Evolutionary conservation across 306 rosid genomes (phyloP), one percentile per base, ranked within the genome.

Genomic region (Prunus davidiana): DNA sequence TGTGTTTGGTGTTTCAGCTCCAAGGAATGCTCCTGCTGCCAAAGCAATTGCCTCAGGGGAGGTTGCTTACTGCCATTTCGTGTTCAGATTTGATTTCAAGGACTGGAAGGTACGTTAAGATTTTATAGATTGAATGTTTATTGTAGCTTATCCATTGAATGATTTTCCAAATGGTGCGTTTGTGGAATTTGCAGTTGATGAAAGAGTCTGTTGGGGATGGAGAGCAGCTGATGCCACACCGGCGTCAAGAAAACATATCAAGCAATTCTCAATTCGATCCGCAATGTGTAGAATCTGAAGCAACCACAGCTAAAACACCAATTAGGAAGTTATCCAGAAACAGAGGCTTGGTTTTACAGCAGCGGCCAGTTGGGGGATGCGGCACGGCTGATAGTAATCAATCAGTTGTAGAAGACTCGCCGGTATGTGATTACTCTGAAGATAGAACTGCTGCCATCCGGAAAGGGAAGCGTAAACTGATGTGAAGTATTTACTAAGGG

Each of bases 1-100:
- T 38, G 38, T 69, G 22, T 78, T 89, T 77, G 46, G 55, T 55
- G 45, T 16, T 18, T 54, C 91, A 94, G 98, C 86, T 1, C 98
- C 98, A 1, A 92, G 80, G 74, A 92, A 94, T 85, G 98, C 97
- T 34, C 98, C 98, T 0, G 78, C 90, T 22, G 85, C 91, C 20
- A 65, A 79, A 22, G 73, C 82, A 16, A 65, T 86, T 20, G 69
- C 83, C 77, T 82, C 91, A 6, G 86, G 86, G 66, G 82, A 86
- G 74, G 92, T 82, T 82, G 54, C 87, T 75, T 89, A 80, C 72
- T 66, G 80, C 69, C 98, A 92, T 78, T 92, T 95, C 55, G 86
- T 95, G 55, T 95, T 95, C 93, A 85, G 98, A 90, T 87, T 72
- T 64, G 98, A 90, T 88, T 95, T 78, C 73, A 76, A 84, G 58